These are phyloP conservation scores for Yamadazyma trypodendri DNA, from an alignment of 1,139 yeast genomes.

Conservation along the genomic window DNA sequence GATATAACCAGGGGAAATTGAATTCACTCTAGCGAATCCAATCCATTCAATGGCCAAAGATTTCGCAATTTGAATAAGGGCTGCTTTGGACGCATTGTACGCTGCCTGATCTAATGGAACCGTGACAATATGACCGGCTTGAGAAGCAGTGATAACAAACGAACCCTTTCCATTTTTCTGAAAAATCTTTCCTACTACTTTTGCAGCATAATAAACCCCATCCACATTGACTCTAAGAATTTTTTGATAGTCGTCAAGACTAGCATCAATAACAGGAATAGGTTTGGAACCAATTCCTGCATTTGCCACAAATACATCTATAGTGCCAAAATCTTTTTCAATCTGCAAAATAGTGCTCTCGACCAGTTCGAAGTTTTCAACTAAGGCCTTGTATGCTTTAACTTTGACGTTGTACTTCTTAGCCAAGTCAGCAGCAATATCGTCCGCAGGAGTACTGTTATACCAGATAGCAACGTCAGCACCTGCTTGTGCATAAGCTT, in stretches of 20 bases:
- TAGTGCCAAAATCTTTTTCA: conserved; percentile 9
- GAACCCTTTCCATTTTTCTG: conserved; percentile 17
- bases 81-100: conserved; percentile 54
- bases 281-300: conserved; percentile 16
- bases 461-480: conserved; percentile 65
- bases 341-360: conserved; percentile 14
- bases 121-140: conserved; percentile 10
- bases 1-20: conserved; percentile 56
- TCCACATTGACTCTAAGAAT: conserved; percentile 5
- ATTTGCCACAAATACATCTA: conserved; percentile 8
- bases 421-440: conserved; percentile 17
- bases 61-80: conserved; percentile 44
- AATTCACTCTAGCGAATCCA: conserved; percentile 50
- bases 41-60: conserved; percentile 53
- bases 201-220: conserved; percentile 6
- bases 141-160: conserved; percentile 24
- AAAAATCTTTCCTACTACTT: conserved; percentile 28
- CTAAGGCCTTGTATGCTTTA: conserved; percentile 16
- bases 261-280: conserved; percentile 5
- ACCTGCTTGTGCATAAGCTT: conserved; percentile 87
- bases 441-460: conserved; percentile 22
- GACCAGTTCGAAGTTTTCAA: conserved; percentile 17
- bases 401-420: conserved; percentile 16
- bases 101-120: conserved; percentile 35
- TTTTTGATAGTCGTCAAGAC: conserved; percentile 4